Percentiles rank a stretch among this genome's conserved stretches.
These are phyloP conservation scores for Beauveria caledonica DNA, from an alignment of 2,329 filamentous ascomycete species.

Conservation along the genomic window DNA sequence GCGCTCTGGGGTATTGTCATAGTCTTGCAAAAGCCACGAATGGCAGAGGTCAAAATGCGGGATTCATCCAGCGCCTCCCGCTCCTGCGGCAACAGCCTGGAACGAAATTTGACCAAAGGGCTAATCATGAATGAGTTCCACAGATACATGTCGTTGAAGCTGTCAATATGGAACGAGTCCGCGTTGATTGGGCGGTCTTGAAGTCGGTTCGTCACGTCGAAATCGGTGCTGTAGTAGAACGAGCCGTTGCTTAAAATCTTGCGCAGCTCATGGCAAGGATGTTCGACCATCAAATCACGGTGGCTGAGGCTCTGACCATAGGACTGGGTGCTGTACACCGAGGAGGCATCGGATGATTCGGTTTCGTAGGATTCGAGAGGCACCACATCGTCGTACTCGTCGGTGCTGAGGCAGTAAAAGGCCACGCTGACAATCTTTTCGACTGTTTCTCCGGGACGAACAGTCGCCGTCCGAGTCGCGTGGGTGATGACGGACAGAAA, in stretches of 20 bases:
- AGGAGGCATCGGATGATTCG: slow-evolving; percentile 39
- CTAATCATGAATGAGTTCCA: slow-evolving; percentile 99
- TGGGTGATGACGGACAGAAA: slow-evolving; percentile 86
- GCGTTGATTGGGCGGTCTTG: slow-evolving; percentile 78
- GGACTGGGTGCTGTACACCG: slow-evolving; percentile 35
- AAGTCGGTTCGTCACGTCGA: slow-evolving; percentile 86
- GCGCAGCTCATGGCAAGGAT: slow-evolving; percentile 83
- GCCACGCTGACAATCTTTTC: slow-evolving; percentile 80
- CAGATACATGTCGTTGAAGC: slow-evolving; percentile 82
- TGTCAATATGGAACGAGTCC: slow-evolving; percentile 80
- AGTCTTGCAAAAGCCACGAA: slow-evolving; percentile 84
- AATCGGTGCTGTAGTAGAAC: slow-evolving; percentile 98
- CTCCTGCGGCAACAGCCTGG: slow-evolving; percentile 66
- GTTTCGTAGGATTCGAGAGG: slow-evolving; percentile 44
- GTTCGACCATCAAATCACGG: slow-evolving; percentile 65
- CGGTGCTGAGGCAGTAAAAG: slow-evolving; percentile 85
- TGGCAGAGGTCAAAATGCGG: slow-evolving; percentile 83
- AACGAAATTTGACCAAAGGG: slow-evolving; percentile 82
- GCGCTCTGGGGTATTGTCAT: slow-evolving; percentile 73
- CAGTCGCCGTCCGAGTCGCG: slow-evolving; percentile 67
- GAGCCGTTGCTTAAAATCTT: slow-evolving; percentile 89
- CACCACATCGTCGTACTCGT: slow-evolving; percentile 74
- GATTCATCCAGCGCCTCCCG: slow-evolving; percentile 75
- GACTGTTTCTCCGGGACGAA: slow-evolving; percentile 81
- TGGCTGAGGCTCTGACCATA: slow-evolving; percentile 44